Evolutionary conservation across 305 asterid species (phyloP).

Genomic region (Fraxinus paxiana): DNA sequence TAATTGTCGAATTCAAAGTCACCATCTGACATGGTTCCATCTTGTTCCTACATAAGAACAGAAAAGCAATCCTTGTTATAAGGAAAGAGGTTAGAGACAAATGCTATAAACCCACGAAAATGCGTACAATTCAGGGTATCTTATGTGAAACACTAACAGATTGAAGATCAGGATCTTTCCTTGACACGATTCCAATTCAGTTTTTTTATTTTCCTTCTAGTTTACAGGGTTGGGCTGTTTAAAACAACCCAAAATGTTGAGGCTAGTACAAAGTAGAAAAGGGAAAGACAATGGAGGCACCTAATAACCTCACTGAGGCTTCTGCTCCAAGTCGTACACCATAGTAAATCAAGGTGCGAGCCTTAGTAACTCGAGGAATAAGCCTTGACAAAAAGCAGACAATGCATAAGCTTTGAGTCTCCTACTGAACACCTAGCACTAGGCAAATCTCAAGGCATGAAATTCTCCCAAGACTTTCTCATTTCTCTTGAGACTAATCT

Average conservation of each 20-base stretch:
- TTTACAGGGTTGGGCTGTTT: background rate
- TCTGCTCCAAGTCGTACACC: no score
- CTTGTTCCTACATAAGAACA: conserved; percentile 41
- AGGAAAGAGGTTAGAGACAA: background rate
- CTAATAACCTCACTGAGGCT: background rate
- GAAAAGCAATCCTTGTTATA: background rate
- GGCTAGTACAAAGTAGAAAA: background rate
- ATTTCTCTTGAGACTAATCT: background rate
- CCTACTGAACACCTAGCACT: background rate
- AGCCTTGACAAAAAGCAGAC: background rate
- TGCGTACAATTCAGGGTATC: background rate
- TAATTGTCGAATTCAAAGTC: conserved; percentile 47
- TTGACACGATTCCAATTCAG: background rate
- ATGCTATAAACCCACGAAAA: background rate
- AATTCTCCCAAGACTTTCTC: background rate
- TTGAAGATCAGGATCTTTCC: background rate
- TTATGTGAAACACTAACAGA: background rate
- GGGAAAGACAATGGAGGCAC: background rate
- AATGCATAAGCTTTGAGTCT: background rate
- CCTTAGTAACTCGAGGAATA: background rate
- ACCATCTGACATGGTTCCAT: conserved; percentile 32
- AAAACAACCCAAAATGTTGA: background rate
- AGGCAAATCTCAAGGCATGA: background rate
- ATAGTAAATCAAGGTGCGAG: no score
- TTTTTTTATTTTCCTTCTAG: background rate